These are phyloP conservation scores for Rhynchosporium agropyri DNA, from an alignment of 2,329 filamentous ascomycete species.

Conservation along the genomic window DNA sequence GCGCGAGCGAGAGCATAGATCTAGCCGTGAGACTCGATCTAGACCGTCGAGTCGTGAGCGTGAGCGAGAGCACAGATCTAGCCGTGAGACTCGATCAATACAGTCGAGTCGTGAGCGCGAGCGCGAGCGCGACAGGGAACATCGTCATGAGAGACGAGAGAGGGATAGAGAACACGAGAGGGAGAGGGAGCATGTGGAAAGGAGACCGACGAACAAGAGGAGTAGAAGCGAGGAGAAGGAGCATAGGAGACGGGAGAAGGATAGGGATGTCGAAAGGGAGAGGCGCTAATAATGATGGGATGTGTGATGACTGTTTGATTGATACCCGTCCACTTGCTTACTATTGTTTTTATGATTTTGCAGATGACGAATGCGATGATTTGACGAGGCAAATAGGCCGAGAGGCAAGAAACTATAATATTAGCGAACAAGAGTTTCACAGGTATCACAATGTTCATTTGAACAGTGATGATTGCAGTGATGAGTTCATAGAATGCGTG, in stretches of 20 bases:
- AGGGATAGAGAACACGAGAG: constrained; percentile 15
- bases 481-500: background rate
- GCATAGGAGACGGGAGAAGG: constrained; percentile 5
- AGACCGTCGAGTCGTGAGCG: constrained; percentile 11
- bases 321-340: constrained; percentile 19
- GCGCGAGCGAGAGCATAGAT: constrained; percentile 9
- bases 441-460: too few relatives aligned
- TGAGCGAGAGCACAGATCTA: background rate
- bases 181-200: constrained; percentile 16
- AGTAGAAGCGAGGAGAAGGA: constrained; percentile 19
- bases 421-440: too few relatives aligned
- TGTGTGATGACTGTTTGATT: constrained; percentile 15
- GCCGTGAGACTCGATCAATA: background rate
- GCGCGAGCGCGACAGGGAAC: constrained; percentile 11
- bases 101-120: constrained; percentile 1
- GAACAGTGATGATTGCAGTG: background rate
- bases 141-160: constrained; percentile 1
- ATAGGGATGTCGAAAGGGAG: constrained; percentile 14
- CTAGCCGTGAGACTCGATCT: constrained; percentile 10
- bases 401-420: too few relatives aligned
- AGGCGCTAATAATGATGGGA: constrained; percentile 13
- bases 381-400: background rate
- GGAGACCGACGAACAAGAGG: constrained; percentile 18
- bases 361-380: background rate
- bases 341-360: background rate